phyloP scores from a whole-genome alignment of 208 protist species.

The Crithidia brevicula region DNA sequence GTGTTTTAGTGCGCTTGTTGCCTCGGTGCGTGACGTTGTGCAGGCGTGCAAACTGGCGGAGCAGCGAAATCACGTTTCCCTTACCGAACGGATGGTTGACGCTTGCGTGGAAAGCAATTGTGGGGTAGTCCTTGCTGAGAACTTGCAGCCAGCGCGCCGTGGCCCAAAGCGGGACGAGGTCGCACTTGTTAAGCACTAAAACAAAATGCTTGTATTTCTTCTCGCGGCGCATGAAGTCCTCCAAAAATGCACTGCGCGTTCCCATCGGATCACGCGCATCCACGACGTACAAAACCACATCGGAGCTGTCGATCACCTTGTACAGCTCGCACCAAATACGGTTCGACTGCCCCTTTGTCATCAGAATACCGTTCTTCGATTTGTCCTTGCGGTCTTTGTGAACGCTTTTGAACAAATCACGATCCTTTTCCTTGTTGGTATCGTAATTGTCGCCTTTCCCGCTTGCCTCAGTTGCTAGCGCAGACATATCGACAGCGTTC shows the following conservation, averaged over 20 bases:
- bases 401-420: conserved; percentile 56
- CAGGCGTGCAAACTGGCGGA: conserved; percentile 97
- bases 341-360: conserved; percentile 98
- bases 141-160: conserved; percentile 97
- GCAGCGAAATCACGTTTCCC: conserved; percentile 98
- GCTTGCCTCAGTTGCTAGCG: conserved; percentile 54
- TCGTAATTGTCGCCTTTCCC: conserved; percentile 57
- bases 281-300: conserved; percentile 99
- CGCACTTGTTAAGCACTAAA: conserved; percentile 99
- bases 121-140: conserved; percentile 98
- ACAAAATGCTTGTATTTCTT: conserved; percentile 99
- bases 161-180: conserved; percentile 99
- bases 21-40: conserved; percentile 91
- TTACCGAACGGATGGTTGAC: conserved; percentile 99
- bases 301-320: conserved; percentile 99
- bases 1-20: conserved; percentile 87
- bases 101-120: conserved; percentile 99
- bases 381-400: conserved; percentile 73
- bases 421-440: conserved; percentile 57
- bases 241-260: conserved; percentile 95
- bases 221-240: conserved; percentile 95
- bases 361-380: conserved; percentile 90
- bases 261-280: conserved; percentile 99
- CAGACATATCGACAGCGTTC: conserved; percentile 58
- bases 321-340: conserved; percentile 99